Conservation (phyloP, 2,329 filamentous ascomycete genomes). For the Coniochaeta sp. region DNA sequence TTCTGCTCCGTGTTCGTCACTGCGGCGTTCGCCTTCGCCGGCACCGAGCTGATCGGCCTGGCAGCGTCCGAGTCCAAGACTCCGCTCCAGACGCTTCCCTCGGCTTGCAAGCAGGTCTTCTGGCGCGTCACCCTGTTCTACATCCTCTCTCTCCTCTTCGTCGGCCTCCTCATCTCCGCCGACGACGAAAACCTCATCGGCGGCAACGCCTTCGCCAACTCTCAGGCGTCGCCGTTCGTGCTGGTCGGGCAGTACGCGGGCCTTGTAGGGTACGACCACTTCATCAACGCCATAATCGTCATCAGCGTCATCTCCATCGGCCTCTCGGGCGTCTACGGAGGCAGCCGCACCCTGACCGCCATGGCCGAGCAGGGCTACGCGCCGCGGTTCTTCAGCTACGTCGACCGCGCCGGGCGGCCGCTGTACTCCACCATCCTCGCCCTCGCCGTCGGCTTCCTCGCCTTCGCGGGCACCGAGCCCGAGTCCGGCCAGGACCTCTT, state of each 20-base stretch:
- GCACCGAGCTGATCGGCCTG: conserved; percentile 50
- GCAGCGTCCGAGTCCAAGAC: conserved; percentile 52
- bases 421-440: conserved; percentile 39
- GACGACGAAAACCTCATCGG: conserved; percentile 41
- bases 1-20: conserved; percentile 42
- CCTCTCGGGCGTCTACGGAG: conserved; percentile 51
- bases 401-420: conserved; percentile 52
- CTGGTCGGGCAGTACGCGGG: conserved; percentile 47
- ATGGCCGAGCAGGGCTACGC: conserved; percentile 53
- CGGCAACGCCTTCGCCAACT: conserved; percentile 36
- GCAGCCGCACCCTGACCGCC: conserved; percentile 51
- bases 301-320: conserved; percentile 53
- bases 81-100: conserved; percentile 53
- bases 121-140: conserved; percentile 26
- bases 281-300: conserved; percentile 54
- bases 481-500: conserved; percentile 42
- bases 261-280: conserved; percentile 42
- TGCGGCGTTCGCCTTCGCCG: conserved; percentile 50
- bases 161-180: conserved; percentile 53
- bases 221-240: conserved; percentile 48
- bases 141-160: conserved; percentile 44
- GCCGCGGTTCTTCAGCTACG: conserved; percentile 47
- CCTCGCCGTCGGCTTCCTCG: conserved; percentile 42
- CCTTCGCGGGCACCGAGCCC: conserved; percentile 36
- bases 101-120: conserved; percentile 56